Evolutionary conservation across 345 rosid species (phyloP).

Genomic region (Viola odorata): DNA sequence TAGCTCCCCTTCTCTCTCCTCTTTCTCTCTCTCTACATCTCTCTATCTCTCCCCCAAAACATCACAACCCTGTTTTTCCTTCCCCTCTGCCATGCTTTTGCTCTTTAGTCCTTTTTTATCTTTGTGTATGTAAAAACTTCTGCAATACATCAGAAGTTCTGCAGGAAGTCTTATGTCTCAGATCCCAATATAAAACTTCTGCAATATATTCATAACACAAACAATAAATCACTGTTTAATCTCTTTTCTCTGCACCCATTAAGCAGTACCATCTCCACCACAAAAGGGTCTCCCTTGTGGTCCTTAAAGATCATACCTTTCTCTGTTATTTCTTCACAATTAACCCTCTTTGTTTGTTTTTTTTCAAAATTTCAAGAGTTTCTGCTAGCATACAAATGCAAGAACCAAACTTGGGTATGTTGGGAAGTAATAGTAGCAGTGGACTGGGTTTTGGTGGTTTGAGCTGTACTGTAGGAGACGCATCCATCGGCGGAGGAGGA

Average conservation of each 20-base stretch:
- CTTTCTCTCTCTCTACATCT: background rate
- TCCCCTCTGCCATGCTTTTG: constrained; percentile 17
- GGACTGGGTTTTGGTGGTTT: constrained; percentile 24
- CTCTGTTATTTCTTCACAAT: background rate
- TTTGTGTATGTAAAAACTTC: constrained; percentile 20
- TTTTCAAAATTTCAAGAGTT: background rate
- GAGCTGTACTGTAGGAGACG: constrained; percentile 1
- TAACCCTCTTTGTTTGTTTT: constrained; percentile 5
- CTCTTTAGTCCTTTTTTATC: constrained; percentile 5
- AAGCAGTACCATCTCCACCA: constrained; percentile 8
- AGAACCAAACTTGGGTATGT: constrained; percentile 69
- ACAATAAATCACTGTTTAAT: constrained; percentile 26
- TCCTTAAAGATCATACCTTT: constrained; percentile 15
- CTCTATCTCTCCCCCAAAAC: background rate
- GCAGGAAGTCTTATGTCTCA: constrained; percentile 41
- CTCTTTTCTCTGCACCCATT: constrained; percentile 8
- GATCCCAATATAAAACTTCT: constrained; percentile 40
- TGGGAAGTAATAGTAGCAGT: constrained; percentile 42
- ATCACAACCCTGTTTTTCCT: constrained; percentile 1
- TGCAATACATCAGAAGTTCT: constrained; percentile 25
- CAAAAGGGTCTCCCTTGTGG: constrained; percentile 16
- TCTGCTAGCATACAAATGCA: constrained; percentile 43
- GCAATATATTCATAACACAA: background rate
- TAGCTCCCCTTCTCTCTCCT: background rate
- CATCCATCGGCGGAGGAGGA: constrained; percentile 5